Percentiles rank a stretch among this genome's conserved stretches.
Conservation (phyloP, 106 monocot species). For the Ottelia alismoides region DNA sequence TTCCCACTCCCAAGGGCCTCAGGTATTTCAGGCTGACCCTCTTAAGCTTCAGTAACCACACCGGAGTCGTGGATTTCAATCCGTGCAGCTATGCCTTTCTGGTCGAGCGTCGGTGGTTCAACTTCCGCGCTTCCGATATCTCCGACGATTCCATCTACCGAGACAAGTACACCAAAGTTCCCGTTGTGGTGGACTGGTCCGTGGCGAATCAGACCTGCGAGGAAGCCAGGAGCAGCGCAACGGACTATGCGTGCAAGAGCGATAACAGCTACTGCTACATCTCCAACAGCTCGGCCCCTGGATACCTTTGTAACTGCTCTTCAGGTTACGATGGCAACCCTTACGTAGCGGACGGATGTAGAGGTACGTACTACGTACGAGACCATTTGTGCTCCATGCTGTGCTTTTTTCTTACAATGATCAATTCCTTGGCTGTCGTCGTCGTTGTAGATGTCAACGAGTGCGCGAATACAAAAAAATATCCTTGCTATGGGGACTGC, state of each 20-base stretch:
- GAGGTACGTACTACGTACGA: too few species aligned
- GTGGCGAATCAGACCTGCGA: neutral
- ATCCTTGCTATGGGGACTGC: too few species aligned
- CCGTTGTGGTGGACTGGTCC: conserved; percentile 2
- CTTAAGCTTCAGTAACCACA: too few species aligned
- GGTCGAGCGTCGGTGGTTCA: neutral
- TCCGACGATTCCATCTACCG: neutral
- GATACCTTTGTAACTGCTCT: neutral
- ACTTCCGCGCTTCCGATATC: neutral
- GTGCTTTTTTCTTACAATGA: too few species aligned
- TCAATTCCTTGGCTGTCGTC: too few species aligned
- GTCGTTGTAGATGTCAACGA: too few species aligned
- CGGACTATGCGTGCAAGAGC: too few species aligned
- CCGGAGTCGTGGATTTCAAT: neutral
- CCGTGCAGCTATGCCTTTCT: conserved; percentile 5
- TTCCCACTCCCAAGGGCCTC: neutral
- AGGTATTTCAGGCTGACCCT: neutral
- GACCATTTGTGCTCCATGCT: too few species aligned
- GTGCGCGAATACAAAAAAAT: too few species aligned
- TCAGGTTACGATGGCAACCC: conserved; percentile 1
- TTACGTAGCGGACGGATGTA: neutral
- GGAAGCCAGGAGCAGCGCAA: too few species aligned
- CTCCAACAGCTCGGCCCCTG: too few species aligned
- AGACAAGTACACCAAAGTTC: neutral
- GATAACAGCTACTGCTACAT: neutral